Base-by-base conservation (phyloP, 257 asterid species). In the Lantana camara region DNA sequence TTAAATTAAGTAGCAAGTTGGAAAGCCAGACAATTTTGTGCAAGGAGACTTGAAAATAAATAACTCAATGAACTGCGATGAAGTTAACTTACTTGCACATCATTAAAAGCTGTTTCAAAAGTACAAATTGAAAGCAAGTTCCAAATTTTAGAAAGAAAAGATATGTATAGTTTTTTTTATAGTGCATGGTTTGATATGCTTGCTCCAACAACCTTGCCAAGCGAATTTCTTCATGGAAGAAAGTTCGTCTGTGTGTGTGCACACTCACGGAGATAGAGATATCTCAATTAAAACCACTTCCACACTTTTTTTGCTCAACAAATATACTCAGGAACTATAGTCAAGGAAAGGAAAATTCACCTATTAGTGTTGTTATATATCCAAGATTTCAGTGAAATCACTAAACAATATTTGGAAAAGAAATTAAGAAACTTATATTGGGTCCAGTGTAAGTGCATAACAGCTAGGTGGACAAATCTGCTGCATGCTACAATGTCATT, bases 371-470 rank as follows among this genome's bases (percentile, higher is more conserved):
- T 45, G 10, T 29, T 22, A 55, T 11, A 38, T 48, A n/a, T 15
- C 40, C 23, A 45, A 48, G 11, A 57, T 0, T 34, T 22, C 32
- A 21, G 35, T 50, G 14, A 7, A 20, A 29, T 29, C 41, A 52
- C n/a, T 10, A 22, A 14, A 53, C 7, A 20, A 37, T 21, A 48
- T 29, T 21, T 41, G 34, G 16, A 15, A 48, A 13, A 15, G 21
- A 59, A 63, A 21, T 12, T 3, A 30, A 1, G 23, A 21, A 49
- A 20, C 54, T n/a, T 32, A 34, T 15, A 53, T 60, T 38, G 57
- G 17, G 52, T 48, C 62, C 63, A 56, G 38, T 24, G n/a, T n/a
- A n/a, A n/a, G n/a, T n/a, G n/a, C n/a, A 35, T 32, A 55, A 22
- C 45, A 53, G 51, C 1, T 46, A 48, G 16, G 53, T 21, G 70